phyloP scores from a whole-genome alignment of 2,329 filamentous ascomycete species.

The Aspergillus sclerotialis region DNA sequence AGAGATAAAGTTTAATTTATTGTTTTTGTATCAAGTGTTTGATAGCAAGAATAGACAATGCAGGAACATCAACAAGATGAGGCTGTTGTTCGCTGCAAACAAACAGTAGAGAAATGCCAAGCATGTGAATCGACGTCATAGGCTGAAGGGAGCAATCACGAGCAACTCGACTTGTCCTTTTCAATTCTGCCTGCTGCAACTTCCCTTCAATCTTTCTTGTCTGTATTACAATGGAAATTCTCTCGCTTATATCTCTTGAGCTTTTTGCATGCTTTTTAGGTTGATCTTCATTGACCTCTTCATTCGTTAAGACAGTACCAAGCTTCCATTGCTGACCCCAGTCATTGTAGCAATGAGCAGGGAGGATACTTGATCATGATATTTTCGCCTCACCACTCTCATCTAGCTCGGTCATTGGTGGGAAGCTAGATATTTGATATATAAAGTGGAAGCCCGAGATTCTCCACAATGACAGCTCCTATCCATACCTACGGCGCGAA shows the following conservation, averaged over 20 bases:
- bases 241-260: not conserved
- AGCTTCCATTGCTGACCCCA: not conserved
- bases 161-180: constrained; percentile 2
- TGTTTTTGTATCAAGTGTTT: not conserved
- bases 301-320: too few relatives aligned
- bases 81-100: too few relatives aligned
- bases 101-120: not conserved
- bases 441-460: not conserved
- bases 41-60: not conserved
- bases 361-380: not conserved
- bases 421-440: not conserved
- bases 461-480: constrained; percentile 30
- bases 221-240: not conserved
- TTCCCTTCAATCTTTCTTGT: not conserved
- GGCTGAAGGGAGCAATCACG: constrained; percentile 10
- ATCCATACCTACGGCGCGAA: constrained; percentile 55
- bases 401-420: not conserved
- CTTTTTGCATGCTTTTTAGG: not conserved
- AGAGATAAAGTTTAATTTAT: too few relatives aligned
- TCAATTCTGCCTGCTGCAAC: not conserved
- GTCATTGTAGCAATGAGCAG: not conserved
- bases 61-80: too few relatives aligned
- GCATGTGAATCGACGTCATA: constrained; percentile 33
- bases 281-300: not conserved
- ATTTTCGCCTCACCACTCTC: not conserved